Base-by-base conservation (phyloP, 495 filamentous ascomycete species). In the Neurospora intermedia region DNA sequence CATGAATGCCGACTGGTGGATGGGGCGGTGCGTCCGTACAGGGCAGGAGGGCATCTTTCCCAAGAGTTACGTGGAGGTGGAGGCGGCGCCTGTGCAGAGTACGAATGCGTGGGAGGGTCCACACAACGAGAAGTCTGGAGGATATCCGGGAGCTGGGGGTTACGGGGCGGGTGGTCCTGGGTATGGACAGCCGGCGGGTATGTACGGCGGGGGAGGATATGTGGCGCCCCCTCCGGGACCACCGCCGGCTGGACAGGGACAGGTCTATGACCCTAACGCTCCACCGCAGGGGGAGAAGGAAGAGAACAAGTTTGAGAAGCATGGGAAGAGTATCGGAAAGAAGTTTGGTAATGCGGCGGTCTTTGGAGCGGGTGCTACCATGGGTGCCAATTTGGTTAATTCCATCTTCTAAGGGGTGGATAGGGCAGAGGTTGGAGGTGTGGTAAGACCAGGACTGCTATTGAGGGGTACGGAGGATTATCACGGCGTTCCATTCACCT, bases 1-100 rank as follows among this genome's bases (percentile, higher is more conserved):
- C 82, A 93, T 96, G 89, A 98, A 98, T 76, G 89, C 89, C 23
- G 96, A 99, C 78, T 99, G 96, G 96, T 97, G 94, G 94, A 90
- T 92, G 83, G 96, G 96, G 71, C 88, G 88, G 38, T 94, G 96
- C 80, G 83, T 88, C 75, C 89, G 92, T 15, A 97, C 93, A 18
- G 91, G 90, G 42, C 80, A 87, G 75, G 92, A 95, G 81, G 96
- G 96, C 71, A 94, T 98, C 76, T 98, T 99, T 86, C 95, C 96
- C 27, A 86, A 89, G 66, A 91, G 85, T 78, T 98, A 97, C 75
- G 95, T 99, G n/a, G 88, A 88, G 69, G 84, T 91, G 31, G 77
- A 84, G 70, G 18, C 73, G 40, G 41, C 71, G 41, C 46, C 59
- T 0, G 43, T 69, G 54, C 43, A 43, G 70, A 54, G 16, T 11